Base-by-base conservation (phyloP, 345 rosid species). In the Carallia brachiata region DNA sequence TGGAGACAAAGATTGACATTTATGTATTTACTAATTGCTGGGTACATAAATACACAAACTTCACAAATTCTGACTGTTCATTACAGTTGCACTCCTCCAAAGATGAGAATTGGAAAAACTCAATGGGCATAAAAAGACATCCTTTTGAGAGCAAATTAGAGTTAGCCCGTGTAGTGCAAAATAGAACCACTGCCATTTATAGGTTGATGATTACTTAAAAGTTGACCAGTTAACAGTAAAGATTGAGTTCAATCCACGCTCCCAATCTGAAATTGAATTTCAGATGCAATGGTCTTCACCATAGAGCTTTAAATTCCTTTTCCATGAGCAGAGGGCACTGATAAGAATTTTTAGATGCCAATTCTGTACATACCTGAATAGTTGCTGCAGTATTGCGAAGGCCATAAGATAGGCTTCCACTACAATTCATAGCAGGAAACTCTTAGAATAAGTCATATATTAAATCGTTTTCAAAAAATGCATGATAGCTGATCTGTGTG, bases 341-440 rank as follows among this genome's bases (percentile, higher is more conserved):
- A 48, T 2, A 4, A 9, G 61, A 72, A 70, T 4, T 61, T 23
- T 52, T 67, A 48, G 28, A 61, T 16, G 32, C 37, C 28, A 73
- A 39, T 66, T 75, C 47, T 47, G 65, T 59, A 74, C 81, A 75
- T 79, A 91, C 97, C 86, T 65, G 69, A 63, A 91, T 73, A 59
- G 90, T 85, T 59, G 93, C 89, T 39, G 84, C 82, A 79, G 95
- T 87, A 83, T 88, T 91, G 66, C 97, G 93, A 68, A 91, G 95
- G 72, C 96, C 98, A 76, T 74, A 86, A 12, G 98, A 94, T 73
- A 81, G 75, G 72, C 80, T 88, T 66, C 93, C 97, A 75, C 98
- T 91, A 67, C 93, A 87, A 23, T 64, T 59, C 52, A 34, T 70
- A 70, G 72, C 62, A 47, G 40, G 7, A 74, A 65, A 74, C 9